Evolutionary conservation across 176 grass and related monocot genomes (phyloP), one percentile per base, ranked within the genome.

Genomic region (Zizania latifolia): DNA sequence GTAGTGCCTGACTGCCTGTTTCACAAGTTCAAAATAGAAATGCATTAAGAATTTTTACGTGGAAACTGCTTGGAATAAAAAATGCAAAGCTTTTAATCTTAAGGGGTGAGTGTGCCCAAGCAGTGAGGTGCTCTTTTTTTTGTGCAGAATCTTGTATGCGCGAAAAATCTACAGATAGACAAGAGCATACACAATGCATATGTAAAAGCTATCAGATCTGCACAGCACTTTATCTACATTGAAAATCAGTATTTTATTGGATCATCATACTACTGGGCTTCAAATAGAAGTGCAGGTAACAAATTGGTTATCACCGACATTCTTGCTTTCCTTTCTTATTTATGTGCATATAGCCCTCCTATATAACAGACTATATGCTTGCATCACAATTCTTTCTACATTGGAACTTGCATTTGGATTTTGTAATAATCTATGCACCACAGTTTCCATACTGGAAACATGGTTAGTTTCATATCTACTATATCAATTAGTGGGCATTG

Each of bases 221-320:
- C 94, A 6, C 86, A 94, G 10, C 89, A 91, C 71, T 98, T 94
- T 57, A 76, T 98, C 74, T 98, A 98, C 56, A 92, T 98, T 69
- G 94, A 94, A 84, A 98, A 98, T 36, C 94, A 98, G 33, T 98
- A 98, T 74, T 98, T 98, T 74, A 88, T 94, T 79, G 94, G 94
- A 51, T 98, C 91, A 75, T 91, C 90, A 19, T 92, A 92, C 83
- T 80, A 62, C 68, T 98, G 94, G 94, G 88, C 91, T 60, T 87
- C 89, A 61, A 87, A 95, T 69, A 93, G 81, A 87, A 84, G 51
- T 79, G 83, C 91, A 92, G 94, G 94, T 96, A 80, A 82, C 59
- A 54, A 53, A 27, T 83, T 76, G 61, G 64, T 41, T 41, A 5
- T 37, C 34, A 56, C 19, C 4, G 55, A 31, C 24, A 2, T 29